Evolutionary conservation across 805 yeast genomes (phyloP), one percentile per base, ranked within the genome.

Genomic region (Saccharomycopsis guyanensis): DNA sequence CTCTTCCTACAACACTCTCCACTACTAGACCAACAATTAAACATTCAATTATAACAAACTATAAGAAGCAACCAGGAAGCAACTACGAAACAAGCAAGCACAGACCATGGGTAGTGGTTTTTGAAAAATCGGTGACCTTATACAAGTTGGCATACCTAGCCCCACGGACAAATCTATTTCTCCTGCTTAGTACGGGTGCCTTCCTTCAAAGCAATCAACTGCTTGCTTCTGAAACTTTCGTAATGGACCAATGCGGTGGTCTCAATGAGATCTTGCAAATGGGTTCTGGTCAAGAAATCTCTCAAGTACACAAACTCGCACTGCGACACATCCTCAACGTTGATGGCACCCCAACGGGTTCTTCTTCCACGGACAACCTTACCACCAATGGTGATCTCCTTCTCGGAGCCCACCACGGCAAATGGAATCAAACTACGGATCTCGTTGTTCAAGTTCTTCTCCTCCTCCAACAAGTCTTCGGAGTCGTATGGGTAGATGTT

Each of bases 261-360:
- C 65, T 93, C 98, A 58, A 93, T 89, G 63, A 93, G 78, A 63
- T 91, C 97, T 65, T 88, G 97, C 59, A 93, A 72, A 64, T 93
- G 97, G 6, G 97, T 87, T 69, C 96, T 80, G 39, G 96, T 87
- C 59, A 93, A 76, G 65, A 93, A 93, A 64, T 87, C 95, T 68
- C 97, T 79, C 61, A 93, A 78, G 57, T 86, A 88, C 33, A 87
- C 86, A 71, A 93, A 93, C 69, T 93, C 98, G 67, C 96, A 88
- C 67, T 93, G 97, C 46, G 82, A 77, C 45, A 86, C 88, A 67
- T 93, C 96, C 68, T 89, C 97, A 51, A 93, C 86, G 64, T 88
- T 86, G 59, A 91, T 83, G 15, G 83, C 74, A 20, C 97, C 97
- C 96, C 96, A 91, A 61, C 82, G 80, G 46, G 94, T 88, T 68